These are phyloP conservation scores for Ceratocystis cubensis DNA, from an alignment of 2,329 filamentous ascomycete genomes.

Conservation along the genomic window DNA sequence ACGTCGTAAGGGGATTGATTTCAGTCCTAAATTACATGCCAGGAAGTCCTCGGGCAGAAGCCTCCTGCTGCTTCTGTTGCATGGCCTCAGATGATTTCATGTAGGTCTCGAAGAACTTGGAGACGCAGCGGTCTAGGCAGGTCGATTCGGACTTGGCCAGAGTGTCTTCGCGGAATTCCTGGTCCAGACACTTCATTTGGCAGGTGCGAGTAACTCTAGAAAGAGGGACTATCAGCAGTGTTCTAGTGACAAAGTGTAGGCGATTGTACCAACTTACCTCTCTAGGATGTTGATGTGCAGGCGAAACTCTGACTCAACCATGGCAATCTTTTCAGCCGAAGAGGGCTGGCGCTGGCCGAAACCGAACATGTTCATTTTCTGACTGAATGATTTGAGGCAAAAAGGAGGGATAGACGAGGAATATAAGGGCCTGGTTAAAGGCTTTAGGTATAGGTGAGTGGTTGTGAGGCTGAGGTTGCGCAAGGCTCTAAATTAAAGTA, in stretches of 20 bases:
- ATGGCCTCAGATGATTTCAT: conserved; percentile 96
- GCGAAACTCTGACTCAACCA: conserved; percentile 93
- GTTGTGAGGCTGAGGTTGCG: conserved; percentile 14
- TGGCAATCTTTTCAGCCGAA: conserved; percentile 93
- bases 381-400: conserved; percentile 3
- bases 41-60: conserved; percentile 16
- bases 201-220: conserved; percentile 73
- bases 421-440: not conserved
- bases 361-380: conserved; percentile 36
- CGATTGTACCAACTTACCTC: conserved; percentile 46
- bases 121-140: conserved; percentile 91
- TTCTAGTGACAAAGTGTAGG: not conserved
- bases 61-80: conserved; percentile 68
- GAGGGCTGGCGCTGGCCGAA: conserved; percentile 63
- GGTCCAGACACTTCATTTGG: conserved; percentile 85
- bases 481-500: conserved; percentile 12
- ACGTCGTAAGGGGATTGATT: not conserved
- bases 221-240: not conserved
- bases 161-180: conserved; percentile 86
- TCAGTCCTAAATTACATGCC: conserved; percentile 17
- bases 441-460: not conserved
- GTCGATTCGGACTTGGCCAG: conserved; percentile 98
- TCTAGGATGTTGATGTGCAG: conserved; percentile 97
- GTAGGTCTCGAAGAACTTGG: conserved; percentile 98
- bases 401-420: conserved; percentile 19